Base-by-base conservation (phyloP, 2,329 filamentous ascomycete species). In the Calonectria pauciramosa region DNA sequence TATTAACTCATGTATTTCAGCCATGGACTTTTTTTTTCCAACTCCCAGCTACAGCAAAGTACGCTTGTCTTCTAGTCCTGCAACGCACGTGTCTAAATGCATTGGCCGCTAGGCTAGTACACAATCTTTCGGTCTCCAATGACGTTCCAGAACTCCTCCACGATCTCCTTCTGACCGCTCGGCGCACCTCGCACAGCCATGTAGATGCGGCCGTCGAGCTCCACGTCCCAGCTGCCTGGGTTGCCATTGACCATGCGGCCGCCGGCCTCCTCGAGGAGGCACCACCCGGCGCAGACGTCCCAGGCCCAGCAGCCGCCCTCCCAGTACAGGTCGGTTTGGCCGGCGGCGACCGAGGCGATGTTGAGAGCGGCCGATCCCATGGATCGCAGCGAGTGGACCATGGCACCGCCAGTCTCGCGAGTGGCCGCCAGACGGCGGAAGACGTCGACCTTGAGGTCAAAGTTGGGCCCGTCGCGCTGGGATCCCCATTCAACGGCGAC, bases 271-370 rank as follows among this genome's bases (percentile, higher is more conserved):
- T 87, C 86, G 32, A 96, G 86, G 74, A 96, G 93, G 72, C 93
- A 92, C 94, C 94, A 96, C 0, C 93, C 94, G 7, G 95, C 95
- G 82, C 93, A 95, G 3, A 96, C 94, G 83, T 96, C 94, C 94
- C 94, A 96, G 2, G 94, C 94, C 91, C 94, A 96, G 84, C 94
- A 95, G 0, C 95, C 94, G 47, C 93, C 94, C 85, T 96, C 94
- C 94, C 94, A 96, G 83, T 95, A 96, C 28, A 91, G 80, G 82
- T 96, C 94, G 32, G 95, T 79, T 83, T 92, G 89, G 0, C 94
- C 94, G 13, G 91, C 90, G 3, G 94, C 94, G 4, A 95, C 93
- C 49, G 89, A 90, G 72, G 93, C 95, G 23, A 96, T 84, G 83
- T 96, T 96, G 80, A 96, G 86, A 51, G 94, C 94, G 10, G 94